Percentiles rank a stretch among this genome's conserved stretches.
phyloP scores from a whole-genome alignment of 2,329 filamentous ascomycete species.

The Fusarium coicis region DNA sequence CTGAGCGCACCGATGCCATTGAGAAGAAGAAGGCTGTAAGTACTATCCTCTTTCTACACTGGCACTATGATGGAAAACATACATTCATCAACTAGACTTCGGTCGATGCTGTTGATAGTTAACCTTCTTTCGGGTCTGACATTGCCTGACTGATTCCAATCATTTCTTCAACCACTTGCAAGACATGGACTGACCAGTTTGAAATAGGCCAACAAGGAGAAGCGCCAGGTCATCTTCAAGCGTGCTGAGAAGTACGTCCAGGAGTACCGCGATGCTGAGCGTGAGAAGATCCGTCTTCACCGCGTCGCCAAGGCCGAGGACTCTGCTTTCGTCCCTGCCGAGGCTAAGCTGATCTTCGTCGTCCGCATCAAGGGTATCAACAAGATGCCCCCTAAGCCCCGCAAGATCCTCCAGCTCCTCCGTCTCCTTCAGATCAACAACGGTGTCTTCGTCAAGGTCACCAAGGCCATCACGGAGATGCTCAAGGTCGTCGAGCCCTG shows the following conservation, averaged over 20 bases:
- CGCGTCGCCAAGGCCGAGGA: constrained; percentile 92
- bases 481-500: constrained; percentile 98
- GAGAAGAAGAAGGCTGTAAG: constrained; percentile 93
- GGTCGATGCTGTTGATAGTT: constrained; percentile 97
- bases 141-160: constrained; percentile 47
- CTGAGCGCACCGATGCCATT: constrained; percentile 81
- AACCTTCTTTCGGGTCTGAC: constrained; percentile 99
- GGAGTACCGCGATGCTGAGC: constrained; percentile 98
- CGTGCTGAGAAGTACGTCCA: constrained; percentile 99
- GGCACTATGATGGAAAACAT: constrained; percentile 87
- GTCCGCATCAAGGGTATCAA: constrained; percentile 99
- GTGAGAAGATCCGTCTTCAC: constrained; percentile 94
- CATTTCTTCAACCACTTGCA: constrained; percentile 28
- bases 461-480: constrained; percentile 98
- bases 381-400: constrained; percentile 99
- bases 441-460: constrained; percentile 96
- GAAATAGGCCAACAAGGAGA: constrained; percentile 93
- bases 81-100: constrained; percentile 88
- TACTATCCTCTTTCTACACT: constrained; percentile 52
- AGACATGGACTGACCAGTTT: constrained; percentile 52
- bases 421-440: constrained; percentile 99
- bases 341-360: constrained; percentile 97
- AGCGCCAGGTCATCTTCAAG: constrained; percentile 99
- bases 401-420: constrained; percentile 99
- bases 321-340: constrained; percentile 92